phyloP scores from a whole-genome alignment of 2,329 filamentous ascomycete species.

The Calonectria pseudoreteaudii region DNA sequence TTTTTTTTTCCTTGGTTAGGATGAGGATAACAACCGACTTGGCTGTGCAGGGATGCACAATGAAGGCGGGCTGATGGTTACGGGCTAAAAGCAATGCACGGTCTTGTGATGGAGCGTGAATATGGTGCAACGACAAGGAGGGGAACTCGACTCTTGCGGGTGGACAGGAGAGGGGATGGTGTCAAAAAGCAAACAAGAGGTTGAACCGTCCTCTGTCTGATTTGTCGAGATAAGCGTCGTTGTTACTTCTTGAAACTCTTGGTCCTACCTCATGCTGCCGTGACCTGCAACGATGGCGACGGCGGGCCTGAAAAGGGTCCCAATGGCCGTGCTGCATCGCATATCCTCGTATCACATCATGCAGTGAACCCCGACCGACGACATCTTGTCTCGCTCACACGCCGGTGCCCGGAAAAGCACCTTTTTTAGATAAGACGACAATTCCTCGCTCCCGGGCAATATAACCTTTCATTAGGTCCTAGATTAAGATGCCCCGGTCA shows the following conservation, averaged over 20 bases:
- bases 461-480: conserved; percentile 98
- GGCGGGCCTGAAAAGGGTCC: conserved; percentile 20
- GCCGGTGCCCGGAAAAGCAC: conserved; percentile 93
- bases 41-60: conserved; percentile 26
- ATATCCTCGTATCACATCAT: conserved; percentile 18
- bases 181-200: conserved; percentile 26
- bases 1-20: conserved; percentile 14
- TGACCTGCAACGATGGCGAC: conserved; percentile 16
- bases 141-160: conserved; percentile 17
- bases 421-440: conserved; percentile 92
- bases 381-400: conserved; percentile 52
- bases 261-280: conserved; percentile 25
- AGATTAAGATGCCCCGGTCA: conserved; percentile 38
- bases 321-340: conserved; percentile 27
- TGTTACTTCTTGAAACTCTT: conserved; percentile 12
- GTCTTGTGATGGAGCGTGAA: conserved; percentile 40
- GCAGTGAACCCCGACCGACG: conserved; percentile 15
- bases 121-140: conserved; percentile 34
- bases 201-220: conserved; percentile 28
- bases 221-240: conserved; percentile 38
- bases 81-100: conserved; percentile 38
- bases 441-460: conserved; percentile 91
- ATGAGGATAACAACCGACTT: conserved; percentile 15
- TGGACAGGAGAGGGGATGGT: conserved; percentile 21
- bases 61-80: conserved; percentile 23